These are phyloP conservation scores for Diaporthe humulicola DNA, from an alignment of 2,329 filamentous ascomycete species.

Conservation along the genomic window DNA sequence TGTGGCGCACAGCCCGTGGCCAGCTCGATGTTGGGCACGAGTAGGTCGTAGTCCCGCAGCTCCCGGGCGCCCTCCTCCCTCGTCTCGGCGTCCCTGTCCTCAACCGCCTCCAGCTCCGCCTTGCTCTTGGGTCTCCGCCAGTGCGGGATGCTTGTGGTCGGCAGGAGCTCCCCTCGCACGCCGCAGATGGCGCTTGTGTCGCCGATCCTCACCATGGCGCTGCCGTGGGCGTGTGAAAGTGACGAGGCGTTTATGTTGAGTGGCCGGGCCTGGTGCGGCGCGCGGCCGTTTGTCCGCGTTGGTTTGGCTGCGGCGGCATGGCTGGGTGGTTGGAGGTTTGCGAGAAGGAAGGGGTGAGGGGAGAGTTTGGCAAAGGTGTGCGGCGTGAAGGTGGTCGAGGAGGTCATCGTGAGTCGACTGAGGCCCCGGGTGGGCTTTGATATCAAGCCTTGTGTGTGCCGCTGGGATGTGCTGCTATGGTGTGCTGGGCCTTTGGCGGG, in stretches of 20 bases:
- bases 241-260: conserved; percentile 87
- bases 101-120: conserved; percentile 44
- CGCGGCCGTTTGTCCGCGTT: conserved; percentile 85
- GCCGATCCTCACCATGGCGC: conserved; percentile 87
- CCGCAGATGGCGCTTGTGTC: conserved; percentile 97
- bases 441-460: neutral
- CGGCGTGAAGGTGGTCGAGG: conserved; percentile 63
- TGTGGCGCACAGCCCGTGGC: conserved; percentile 90
- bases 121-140: conserved; percentile 57
- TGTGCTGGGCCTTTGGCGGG: conserved; percentile 1
- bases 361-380: conserved; percentile 90
- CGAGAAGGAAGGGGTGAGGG: conserved; percentile 89
- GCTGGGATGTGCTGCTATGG: neutral
- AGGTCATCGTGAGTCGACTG: conserved; percentile 47
- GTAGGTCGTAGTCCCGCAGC: conserved; percentile 74
- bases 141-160: conserved; percentile 79
- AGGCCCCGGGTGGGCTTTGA: neutral
- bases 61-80: conserved; percentile 55
- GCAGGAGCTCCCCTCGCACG: conserved; percentile 86
- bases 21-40: conserved; percentile 95
- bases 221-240: conserved; percentile 90
- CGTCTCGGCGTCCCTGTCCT: conserved; percentile 16
- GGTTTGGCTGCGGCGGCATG: conserved; percentile 52
- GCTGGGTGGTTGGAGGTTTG: conserved; percentile 78
- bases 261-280: conserved; percentile 75